These are phyloP conservation scores for Backusella westeae DNA, from an alignment of 192 early-diverging fungal genomes.

Conservation along the genomic window DNA sequence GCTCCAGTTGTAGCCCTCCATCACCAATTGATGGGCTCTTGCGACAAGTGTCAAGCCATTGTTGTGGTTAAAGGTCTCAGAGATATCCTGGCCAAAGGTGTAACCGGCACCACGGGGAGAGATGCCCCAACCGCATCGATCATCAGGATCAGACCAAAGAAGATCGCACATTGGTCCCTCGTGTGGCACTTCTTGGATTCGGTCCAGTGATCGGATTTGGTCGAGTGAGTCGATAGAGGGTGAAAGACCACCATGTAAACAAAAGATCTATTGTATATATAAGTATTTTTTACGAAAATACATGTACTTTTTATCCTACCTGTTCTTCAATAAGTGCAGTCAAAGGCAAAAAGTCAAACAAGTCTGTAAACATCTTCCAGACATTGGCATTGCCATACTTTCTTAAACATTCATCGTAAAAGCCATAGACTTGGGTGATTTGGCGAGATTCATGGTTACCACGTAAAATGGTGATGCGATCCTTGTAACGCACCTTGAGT, in stretches of 20 bases:
- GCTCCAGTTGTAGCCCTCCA: constrained; percentile 98
- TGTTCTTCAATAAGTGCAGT: constrained; percentile 96
- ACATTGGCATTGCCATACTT: constrained; percentile 99
- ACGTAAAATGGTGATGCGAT: constrained; percentile 92
- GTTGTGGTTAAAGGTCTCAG: constrained; percentile 88
- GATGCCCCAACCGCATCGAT: constrained; percentile 85
- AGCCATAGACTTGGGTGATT: constrained; percentile 99
- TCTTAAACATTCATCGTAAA: constrained; percentile 98
- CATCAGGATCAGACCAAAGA: constrained; percentile 88
- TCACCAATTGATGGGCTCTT: constrained; percentile 89
- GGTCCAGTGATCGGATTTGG: constrained; percentile 93
- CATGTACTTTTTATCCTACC: constrained; percentile 25
- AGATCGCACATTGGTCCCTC: constrained; percentile 89
- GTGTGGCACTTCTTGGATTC: constrained; percentile 90
- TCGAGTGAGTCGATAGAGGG: constrained; percentile 96
- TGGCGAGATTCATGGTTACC: constrained; percentile 99
- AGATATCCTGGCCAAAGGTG: constrained; percentile 88
- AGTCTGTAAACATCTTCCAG: constrained; percentile 96
- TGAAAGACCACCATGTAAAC: constrained; percentile 96
- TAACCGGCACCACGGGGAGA: constrained; percentile 86
- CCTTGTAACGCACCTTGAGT: constrained; percentile 90
- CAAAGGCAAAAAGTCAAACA: constrained; percentile 96
- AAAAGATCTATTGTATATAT: constrained; percentile 71
- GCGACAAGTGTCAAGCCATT: constrained; percentile 97
- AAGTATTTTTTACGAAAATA: no score